phyloP scores from a whole-genome alignment of 1,284 basidiomycete species.

The Kalmanozyma brasiliensis region DNA sequence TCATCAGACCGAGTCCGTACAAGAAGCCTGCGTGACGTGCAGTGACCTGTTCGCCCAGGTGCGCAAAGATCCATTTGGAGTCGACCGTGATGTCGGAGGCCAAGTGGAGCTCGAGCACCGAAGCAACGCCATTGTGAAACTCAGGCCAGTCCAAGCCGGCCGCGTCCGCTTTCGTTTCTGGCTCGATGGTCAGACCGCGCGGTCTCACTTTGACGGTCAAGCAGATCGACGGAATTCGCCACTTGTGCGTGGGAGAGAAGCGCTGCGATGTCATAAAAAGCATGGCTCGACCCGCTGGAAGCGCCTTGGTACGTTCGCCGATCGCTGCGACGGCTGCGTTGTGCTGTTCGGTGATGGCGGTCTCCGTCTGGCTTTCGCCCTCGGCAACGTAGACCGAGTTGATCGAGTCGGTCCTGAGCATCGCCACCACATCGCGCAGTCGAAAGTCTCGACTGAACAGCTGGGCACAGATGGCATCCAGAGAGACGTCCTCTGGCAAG shows the following conservation, averaged over 20 bases:
- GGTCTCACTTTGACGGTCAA: conserved; percentile 54
- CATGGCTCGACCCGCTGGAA: conserved; percentile 60
- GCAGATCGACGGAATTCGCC: conserved; percentile 55
- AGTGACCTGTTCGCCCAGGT: conserved; percentile 69
- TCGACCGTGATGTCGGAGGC: conserved; percentile 74
- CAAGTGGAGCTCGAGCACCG: conserved; percentile 78
- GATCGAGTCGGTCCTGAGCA: conserved; percentile 55
- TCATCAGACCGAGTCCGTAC: conserved; percentile 88
- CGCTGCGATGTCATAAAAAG: conserved; percentile 56
- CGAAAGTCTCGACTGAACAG: conserved; percentile 60
- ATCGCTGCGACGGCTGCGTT: conserved; percentile 33
- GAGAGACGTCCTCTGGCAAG: conserved; percentile 33
- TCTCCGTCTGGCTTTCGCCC: conserved; percentile 46
- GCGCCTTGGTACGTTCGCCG: conserved; percentile 60
- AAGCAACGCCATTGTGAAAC: conserved; percentile 96
- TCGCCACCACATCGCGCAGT: conserved; percentile 60
- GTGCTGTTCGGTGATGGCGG: conserved; percentile 44
- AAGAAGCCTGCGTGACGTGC: conserved; percentile 97
- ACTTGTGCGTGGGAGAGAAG: conserved; percentile 54
- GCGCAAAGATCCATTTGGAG: conserved; percentile 65
- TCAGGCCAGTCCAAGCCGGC: conserved; percentile 82
- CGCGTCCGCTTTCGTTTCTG: conserved; percentile 43
- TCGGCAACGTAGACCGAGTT: conserved; percentile 48
- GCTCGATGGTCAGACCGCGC: conserved; percentile 38
- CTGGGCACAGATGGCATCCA: conserved; percentile 59